Percentiles rank a stretch among this genome's conserved stretches.
Conservation (phyloP, 2,329 filamentous ascomycete species). For the Aspergillaceae sp. region DNA sequence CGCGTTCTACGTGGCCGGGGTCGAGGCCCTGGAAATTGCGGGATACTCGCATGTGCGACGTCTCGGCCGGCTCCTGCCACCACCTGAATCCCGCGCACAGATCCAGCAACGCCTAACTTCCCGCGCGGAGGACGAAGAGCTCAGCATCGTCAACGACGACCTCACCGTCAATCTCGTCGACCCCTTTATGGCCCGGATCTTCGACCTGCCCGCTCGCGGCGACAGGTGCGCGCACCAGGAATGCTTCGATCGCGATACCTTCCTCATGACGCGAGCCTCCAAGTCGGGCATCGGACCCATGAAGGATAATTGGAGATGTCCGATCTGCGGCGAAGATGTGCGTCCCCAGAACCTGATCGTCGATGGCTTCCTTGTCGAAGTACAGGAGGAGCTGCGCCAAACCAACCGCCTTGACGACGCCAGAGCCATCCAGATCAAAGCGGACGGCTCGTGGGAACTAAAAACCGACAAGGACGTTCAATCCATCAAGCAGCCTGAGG, state of each 20-base stretch:
- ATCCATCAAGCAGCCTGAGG: slow-evolving; percentile 5
- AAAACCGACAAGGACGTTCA: slow-evolving; percentile 29
- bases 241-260: slow-evolving; percentile 83
- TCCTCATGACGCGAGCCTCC: slow-evolving; percentile 56
- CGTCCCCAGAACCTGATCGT: slow-evolving; percentile 62
- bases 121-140: slow-evolving; percentile 47
- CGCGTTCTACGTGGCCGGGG: slow-evolving; percentile 51
- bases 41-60: slow-evolving; percentile 31
- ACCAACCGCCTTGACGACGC: slow-evolving; percentile 42
- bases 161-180: slow-evolving; percentile 58
- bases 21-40: slow-evolving; percentile 60
- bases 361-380: slow-evolving; percentile 62
- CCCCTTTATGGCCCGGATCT: slow-evolving; percentile 58
- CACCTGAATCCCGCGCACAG: slow-evolving; percentile 44
- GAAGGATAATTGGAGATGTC: slow-evolving; percentile 67
- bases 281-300: slow-evolving; percentile 36
- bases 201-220: slow-evolving; percentile 63
- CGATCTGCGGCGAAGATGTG: slow-evolving; percentile 69
- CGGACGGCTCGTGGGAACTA: slow-evolving; percentile 58
- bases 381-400: slow-evolving; percentile 49
- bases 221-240: slow-evolving; percentile 65
- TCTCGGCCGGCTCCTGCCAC: slow-evolving; percentile 34
- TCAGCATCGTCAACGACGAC: slow-evolving; percentile 50
- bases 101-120: slow-evolving; percentile 48
- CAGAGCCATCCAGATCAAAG: slow-evolving; percentile 54